phyloP scores from a whole-genome alignment of 2,329 filamentous ascomycete species.

The Aspergillus ibericus region DNA sequence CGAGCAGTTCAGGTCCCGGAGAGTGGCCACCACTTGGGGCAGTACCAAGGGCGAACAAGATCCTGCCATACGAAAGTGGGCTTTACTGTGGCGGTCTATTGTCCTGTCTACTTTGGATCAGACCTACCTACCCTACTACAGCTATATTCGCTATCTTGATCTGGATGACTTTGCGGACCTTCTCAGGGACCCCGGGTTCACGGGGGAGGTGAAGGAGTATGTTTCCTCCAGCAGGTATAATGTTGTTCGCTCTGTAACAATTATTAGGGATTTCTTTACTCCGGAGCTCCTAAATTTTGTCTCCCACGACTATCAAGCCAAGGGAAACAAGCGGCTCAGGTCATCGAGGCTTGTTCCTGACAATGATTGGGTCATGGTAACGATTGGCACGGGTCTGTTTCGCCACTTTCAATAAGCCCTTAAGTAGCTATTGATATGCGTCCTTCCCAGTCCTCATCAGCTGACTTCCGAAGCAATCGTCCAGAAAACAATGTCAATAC shows the following conservation, averaged over 20 bases:
- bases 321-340: slow-evolving; percentile 25
- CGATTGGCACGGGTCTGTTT: slow-evolving; percentile 49
- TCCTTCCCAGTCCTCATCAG: neutral
- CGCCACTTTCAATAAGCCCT: neutral
- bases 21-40: slow-evolving; percentile 14
- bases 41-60: slow-evolving; percentile 45
- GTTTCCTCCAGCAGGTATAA: slow-evolving; percentile 17
- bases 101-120: slow-evolving; percentile 62
- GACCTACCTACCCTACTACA: slow-evolving; percentile 68
- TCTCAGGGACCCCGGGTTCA: slow-evolving; percentile 60
- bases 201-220: slow-evolving; percentile 58
- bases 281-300: slow-evolving; percentile 40
- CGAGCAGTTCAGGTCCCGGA: slow-evolving; percentile 42
- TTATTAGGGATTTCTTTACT: slow-evolving; percentile 52
- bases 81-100: slow-evolving; percentile 67
- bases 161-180: slow-evolving; percentile 62
- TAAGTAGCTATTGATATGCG: neutral
- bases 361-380: slow-evolving; percentile 45
- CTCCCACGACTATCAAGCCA: slow-evolving; percentile 18
- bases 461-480: slow-evolving; percentile 42
- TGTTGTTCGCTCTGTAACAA: slow-evolving; percentile 8
- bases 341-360: slow-evolving; percentile 20
- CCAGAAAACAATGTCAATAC: slow-evolving; percentile 54
- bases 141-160: slow-evolving; percentile 65
- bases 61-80: slow-evolving; percentile 57